Conservation (phyloP, 805 yeast genomes). For the Zygosaccharomyces rouxii region DNA sequence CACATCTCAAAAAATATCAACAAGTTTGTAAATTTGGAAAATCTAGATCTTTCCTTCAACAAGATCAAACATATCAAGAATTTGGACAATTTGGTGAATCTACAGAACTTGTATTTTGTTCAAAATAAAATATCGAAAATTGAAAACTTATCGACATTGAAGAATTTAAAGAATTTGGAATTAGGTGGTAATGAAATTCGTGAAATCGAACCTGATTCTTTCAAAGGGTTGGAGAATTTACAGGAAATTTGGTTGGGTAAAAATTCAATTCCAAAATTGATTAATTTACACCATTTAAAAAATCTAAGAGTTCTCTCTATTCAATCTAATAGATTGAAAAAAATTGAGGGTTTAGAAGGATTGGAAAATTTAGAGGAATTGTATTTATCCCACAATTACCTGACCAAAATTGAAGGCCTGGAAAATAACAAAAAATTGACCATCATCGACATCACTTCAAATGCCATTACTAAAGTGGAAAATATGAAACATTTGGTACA, state of each 20-base stretch:
- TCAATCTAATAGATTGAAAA: slow-evolving; percentile 76
- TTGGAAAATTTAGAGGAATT: slow-evolving; percentile 74
- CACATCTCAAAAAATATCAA: slow-evolving; percentile 73
- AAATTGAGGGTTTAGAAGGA: slow-evolving; percentile 75
- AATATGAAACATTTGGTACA: slow-evolving; percentile 58
- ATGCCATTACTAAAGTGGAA: slow-evolving; percentile 56
- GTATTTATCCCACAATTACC: slow-evolving; percentile 81
- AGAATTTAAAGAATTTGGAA: slow-evolving; percentile 64
- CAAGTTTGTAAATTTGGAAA: slow-evolving; percentile 51
- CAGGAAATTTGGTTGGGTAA: slow-evolving; percentile 91
- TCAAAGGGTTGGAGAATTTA: slow-evolving; percentile 52
- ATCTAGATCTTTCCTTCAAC: slow-evolving; percentile 83
- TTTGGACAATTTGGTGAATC: slow-evolving; percentile 53
- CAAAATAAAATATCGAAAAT: slow-evolving; percentile 80
- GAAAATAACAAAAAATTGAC: slow-evolving; percentile 63
- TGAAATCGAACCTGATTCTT: slow-evolving; percentile 40
- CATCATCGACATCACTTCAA: slow-evolving; percentile 78
- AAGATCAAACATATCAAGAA: slow-evolving; percentile 82
- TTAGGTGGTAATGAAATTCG: slow-evolving; percentile 79
- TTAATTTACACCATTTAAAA: slow-evolving; percentile 54
- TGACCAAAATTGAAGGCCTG: slow-evolving; percentile 69
- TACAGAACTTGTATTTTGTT: slow-evolving; percentile 75
- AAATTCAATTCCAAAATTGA: slow-evolving; percentile 62
- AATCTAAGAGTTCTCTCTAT: slow-evolving; percentile 76
- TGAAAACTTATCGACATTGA: slow-evolving; percentile 55